Conservation (phyloP, 148 eudicot species). For the Diospyros lotus region DNA sequence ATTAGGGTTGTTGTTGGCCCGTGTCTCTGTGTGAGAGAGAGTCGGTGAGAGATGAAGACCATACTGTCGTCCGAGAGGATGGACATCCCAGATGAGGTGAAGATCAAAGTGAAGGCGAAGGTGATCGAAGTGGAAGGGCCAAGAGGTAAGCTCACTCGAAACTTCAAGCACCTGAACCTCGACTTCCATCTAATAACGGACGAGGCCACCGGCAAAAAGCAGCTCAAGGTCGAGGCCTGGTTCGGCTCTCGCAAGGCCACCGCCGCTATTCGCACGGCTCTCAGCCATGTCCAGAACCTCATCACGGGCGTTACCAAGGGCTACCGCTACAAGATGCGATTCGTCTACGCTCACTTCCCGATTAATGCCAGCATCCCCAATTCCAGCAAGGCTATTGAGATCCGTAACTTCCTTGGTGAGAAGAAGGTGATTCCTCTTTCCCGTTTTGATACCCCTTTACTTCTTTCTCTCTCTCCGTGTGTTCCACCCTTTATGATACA, state of each 20-base stretch:
- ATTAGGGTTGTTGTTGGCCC: constrained; percentile 7
- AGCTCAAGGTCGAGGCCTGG: constrained; percentile 53
- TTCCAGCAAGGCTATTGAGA: constrained; percentile 39
- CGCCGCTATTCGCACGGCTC: constrained; percentile 44
- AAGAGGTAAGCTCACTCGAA: constrained; percentile 43
- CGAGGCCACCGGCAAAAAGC: constrained; percentile 33
- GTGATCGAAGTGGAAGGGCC: constrained; percentile 51
- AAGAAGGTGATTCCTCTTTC: constrained; percentile 37
- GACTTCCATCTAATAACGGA: constrained; percentile 48
- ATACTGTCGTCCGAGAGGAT: constrained; percentile 46
- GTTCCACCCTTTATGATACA: no score
- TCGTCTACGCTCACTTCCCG: constrained; percentile 59
- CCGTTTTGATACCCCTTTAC: background rate
- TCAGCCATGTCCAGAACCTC: constrained; percentile 42
- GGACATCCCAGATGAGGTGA: constrained; percentile 56
- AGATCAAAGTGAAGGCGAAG: constrained; percentile 44
- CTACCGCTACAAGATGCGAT: constrained; percentile 57
- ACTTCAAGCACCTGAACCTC: constrained; percentile 54
- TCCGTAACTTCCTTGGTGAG: constrained; percentile 66
- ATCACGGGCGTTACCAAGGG: constrained; percentile 54
- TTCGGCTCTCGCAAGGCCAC: constrained; percentile 44
- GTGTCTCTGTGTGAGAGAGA: background rate
- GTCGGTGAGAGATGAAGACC: constrained; percentile 30
- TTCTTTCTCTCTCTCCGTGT: background rate
- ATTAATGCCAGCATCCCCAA: constrained; percentile 55